Base-by-base conservation (phyloP, 345 rosid species). In the Brassica cretica region DNA sequence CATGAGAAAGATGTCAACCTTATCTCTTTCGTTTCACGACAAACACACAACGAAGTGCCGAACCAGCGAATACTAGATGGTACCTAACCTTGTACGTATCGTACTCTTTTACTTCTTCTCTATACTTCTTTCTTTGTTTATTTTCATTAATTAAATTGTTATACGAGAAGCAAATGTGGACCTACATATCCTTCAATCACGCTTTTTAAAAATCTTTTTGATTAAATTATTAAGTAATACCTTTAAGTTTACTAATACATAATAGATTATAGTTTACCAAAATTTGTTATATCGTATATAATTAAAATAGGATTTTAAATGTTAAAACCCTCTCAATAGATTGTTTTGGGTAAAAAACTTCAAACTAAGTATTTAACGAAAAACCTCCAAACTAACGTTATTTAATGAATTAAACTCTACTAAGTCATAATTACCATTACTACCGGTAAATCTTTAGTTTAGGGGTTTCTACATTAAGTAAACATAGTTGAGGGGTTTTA, bases 51-150 rank as follows among this genome's bases (percentile, higher is more conserved):
- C 19, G 44, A 12, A 9, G 41, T 35, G 41, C 8, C 41, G 10
- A 37, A 59, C 66, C 39, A 78, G n/a, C 55, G 69, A 78, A 73
- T 73, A 51, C 33, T 44, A 67, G 59, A 61, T 53, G 74, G 77
- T 68, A 74, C 75, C 70, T 62, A 74, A 74, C 75, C 60, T 74
- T 51, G 82, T 74, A 79, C 82, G 82, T 74, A 63, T 74, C 78
- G 82, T 79, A 79, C 82, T 60, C 66, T 60, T 46, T 46, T 41
- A 14, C 55, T 46, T 46, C 56, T 49, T 63, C 60, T 6, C 8
- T 51, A 62, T 62, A 46, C 46, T 61, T 59, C 14, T 37, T 55
- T 64, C 12, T 76, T 35, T n/a, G 16, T 69, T 8, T 29, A 33
- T 55, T 18, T 41, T 39, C 14, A 39, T 39, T 39, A 39, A 39